A percentile compares a stretch with the other conserved stretches of the same genome.
Conservation (phyloP, 2,329 filamentous ascomycete genomes). For the Cordyceps cicadae region DNA sequence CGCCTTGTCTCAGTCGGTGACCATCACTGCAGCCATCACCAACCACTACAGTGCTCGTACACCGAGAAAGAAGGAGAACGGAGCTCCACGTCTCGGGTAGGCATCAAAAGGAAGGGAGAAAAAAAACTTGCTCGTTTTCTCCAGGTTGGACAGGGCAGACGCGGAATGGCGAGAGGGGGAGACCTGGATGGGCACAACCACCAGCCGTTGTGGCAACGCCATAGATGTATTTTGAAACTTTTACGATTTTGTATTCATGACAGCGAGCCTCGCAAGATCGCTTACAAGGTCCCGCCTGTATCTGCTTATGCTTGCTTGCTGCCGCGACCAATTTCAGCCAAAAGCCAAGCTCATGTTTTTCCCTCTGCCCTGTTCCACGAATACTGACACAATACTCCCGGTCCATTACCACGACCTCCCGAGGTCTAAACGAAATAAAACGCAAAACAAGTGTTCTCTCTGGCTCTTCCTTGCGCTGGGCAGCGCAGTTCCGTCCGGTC, state of each 20-base stretch:
- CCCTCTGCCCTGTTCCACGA: not conserved
- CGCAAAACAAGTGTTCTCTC: not conserved
- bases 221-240: not conserved
- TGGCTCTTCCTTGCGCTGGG: conserved; percentile 11
- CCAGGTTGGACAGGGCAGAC: too few species aligned
- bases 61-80: too few species aligned
- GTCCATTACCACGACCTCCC: not conserved
- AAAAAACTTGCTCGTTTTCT: too few species aligned
- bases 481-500: conserved; percentile 8
- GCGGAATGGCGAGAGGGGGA: too few species aligned
- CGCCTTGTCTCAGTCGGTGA: not conserved
- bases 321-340: not conserved
- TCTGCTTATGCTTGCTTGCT: not conserved
- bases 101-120: too few species aligned
- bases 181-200: too few species aligned
- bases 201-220: too few species aligned
- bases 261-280: not conserved
- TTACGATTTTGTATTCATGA: conserved; percentile 11
- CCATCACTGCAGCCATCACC: not conserved
- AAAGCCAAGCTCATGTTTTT: not conserved
- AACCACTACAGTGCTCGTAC: too few species aligned
- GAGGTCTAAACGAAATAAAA: not conserved
- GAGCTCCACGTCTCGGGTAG: too few species aligned
- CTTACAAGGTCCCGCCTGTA: not conserved
- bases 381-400: not conserved